Base-by-base conservation (phyloP, 208 protist species). In the Porcisia deanei region DNA sequence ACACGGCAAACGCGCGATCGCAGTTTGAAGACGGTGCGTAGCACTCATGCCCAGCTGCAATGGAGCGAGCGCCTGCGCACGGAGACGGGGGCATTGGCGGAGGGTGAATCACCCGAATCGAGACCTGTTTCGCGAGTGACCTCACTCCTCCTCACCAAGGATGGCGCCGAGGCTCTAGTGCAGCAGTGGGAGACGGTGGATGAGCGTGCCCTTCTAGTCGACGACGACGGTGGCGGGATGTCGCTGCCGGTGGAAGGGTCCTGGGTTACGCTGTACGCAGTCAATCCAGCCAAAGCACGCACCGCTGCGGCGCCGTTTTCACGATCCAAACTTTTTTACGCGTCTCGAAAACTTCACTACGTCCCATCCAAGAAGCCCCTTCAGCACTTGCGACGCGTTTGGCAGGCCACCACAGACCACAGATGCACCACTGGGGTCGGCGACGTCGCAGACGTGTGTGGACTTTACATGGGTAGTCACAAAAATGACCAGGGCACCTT, bases 121-220 rank as follows among this genome's bases (percentile, higher is more conserved):
- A 66, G 7, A 59, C 76, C 37, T 47, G 67, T 93, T 20, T 78
- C 77, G 7, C 81, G 89, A 14, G 82, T 96, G 10, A 85, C 85
- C 9, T 94, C 91, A 30, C 60, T 90, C 43, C 78, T 94, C 4
- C 37, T 94, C 41, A 76, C 76, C 10, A 84, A 85, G 64, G 80
- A 82, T 5, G 74, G 79, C 12, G 87, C 79, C 37, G 86, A 96
- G 80, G 82, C 87, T 1, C 71, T 96, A 2, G 80, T 96, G 54
- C 92, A 96, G 73, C 78, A 92, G 47, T 96, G 92, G 90, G 82
- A 92, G 53, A 82, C 73, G 52, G 77, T 81, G 57, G 80, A 78
- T 39, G 77, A 85, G 34, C 68, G 58, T 12, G 73, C 65, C 0
- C 43, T 68, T n/a, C 73, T 80, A 18, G 5, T 39, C 14, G 70